These are phyloP conservation scores for Fusarium palustre DNA, from an alignment of 2,329 filamentous ascomycete genomes.

Conservation along the genomic window DNA sequence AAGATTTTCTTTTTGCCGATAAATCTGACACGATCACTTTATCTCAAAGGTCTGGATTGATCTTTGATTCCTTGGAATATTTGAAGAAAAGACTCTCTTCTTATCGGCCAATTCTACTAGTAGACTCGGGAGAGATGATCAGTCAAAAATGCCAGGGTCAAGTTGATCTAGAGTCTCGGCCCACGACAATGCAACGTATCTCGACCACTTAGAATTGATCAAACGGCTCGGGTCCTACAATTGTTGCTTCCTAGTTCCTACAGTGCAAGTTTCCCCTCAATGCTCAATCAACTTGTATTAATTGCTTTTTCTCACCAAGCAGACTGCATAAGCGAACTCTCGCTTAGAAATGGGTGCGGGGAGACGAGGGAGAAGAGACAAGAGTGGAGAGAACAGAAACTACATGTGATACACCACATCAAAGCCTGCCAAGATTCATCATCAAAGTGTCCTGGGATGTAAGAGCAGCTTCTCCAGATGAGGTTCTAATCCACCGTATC, in stretches of 20 bases:
- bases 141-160: background rate
- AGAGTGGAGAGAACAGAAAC: background rate
- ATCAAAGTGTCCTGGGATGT: background rate
- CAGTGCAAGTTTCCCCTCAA: background rate
- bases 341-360: background rate
- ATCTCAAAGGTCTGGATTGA: too few relatives aligned
- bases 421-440: background rate
- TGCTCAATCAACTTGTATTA: fast-evolving
- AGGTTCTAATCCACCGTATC: background rate
- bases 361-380: background rate
- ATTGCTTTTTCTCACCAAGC: background rate
- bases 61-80: too few relatives aligned
- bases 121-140: background rate
- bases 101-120: too few relatives aligned
- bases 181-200: background rate
- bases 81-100: too few relatives aligned
- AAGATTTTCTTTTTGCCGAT: too few relatives aligned
- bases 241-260: background rate
- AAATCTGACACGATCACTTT: too few relatives aligned
- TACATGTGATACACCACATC: background rate
- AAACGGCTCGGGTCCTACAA: background rate
- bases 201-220: background rate
- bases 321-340: background rate
- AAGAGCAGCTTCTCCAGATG: background rate
- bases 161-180: too few relatives aligned